A percentile compares a stretch with the other conserved stretches of the same genome.
Evolutionary conservation across 2,329 filamentous ascomycete genomes (phyloP).

Genomic region (Colletotrichum spinosum): DNA sequence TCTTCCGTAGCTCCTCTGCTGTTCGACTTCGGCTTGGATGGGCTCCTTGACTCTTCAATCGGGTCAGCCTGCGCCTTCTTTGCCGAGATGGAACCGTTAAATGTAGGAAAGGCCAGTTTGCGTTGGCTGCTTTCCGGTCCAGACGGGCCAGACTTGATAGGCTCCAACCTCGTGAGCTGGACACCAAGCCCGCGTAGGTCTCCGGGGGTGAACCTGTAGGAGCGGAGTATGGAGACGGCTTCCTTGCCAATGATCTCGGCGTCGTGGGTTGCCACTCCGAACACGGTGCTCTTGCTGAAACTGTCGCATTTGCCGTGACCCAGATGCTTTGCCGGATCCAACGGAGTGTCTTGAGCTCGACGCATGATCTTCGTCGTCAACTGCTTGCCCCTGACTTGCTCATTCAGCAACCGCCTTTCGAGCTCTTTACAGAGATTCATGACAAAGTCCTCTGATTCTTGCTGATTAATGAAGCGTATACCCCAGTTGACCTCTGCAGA

Average conservation of each 20-base stretch:
- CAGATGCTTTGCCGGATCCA: slow-evolving; percentile 92
- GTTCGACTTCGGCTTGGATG: slow-evolving; percentile 46
- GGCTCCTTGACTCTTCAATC: slow-evolving; percentile 61
- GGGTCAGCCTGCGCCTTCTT: slow-evolving; percentile 58
- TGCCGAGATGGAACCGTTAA: slow-evolving; percentile 51
- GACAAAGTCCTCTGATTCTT: slow-evolving; percentile 94
- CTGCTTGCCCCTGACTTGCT: slow-evolving; percentile 87
- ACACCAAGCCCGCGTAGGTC: slow-evolving; percentile 93
- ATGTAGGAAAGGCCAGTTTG: slow-evolving; percentile 77
- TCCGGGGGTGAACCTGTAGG: slow-evolving; percentile 86
- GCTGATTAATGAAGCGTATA: slow-evolving; percentile 90
- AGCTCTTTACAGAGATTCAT: slow-evolving; percentile 87
- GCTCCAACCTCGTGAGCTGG: slow-evolving; percentile 92
- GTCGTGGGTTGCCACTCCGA: slow-evolving; percentile 87
- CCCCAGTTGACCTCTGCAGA: slow-evolving; percentile 99
- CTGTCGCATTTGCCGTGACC: slow-evolving; percentile 96
- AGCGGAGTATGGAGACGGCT: slow-evolving; percentile 84
- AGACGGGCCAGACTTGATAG: slow-evolving; percentile 71
- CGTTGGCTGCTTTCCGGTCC: slow-evolving; percentile 80
- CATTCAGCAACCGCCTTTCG: slow-evolving; percentile 81
- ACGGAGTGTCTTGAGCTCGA: slow-evolving; percentile 83
- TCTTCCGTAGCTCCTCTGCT: slow-evolving; percentile 52
- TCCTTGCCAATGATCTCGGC: slow-evolving; percentile 80
- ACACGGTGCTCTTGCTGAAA: slow-evolving; percentile 86
- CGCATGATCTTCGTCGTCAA: slow-evolving; percentile 97